Conservation (phyloP, 108 stramenopile species). For the Skeletonema costatum region DNA sequence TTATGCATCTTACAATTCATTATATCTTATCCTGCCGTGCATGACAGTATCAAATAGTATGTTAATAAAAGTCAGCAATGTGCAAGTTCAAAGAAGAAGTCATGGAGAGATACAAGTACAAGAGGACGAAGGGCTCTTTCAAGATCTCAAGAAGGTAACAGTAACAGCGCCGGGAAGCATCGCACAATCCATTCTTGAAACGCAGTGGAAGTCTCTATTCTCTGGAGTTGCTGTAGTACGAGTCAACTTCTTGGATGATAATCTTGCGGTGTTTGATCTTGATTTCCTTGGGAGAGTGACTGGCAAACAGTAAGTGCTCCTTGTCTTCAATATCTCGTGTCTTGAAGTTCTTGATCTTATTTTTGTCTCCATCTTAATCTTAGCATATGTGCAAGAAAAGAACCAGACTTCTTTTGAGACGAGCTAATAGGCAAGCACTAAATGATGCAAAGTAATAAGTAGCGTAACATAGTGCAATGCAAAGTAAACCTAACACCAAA, state of each 20-base stretch:
- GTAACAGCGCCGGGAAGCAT: not conserved
- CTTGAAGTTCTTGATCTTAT: not conserved
- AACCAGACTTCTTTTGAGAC: slow-evolving; percentile 27
- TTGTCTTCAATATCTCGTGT: not conserved
- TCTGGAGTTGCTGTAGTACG: slow-evolving; percentile 5
- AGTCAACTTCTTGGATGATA: slow-evolving; percentile 8
- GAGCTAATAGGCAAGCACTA: not conserved
- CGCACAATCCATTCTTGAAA: slow-evolving; percentile 6
- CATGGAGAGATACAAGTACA: not conserved
- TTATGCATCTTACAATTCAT: not conserved
- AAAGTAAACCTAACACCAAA: not conserved
- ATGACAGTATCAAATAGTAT: slow-evolving; percentile 8
- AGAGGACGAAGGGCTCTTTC: not conserved
- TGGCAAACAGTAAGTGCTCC: not conserved
- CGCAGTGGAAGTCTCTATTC: slow-evolving; percentile 9
- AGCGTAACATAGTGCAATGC: too few relatives aligned
- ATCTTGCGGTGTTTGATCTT: slow-evolving; percentile 12
- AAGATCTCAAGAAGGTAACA: not conserved
- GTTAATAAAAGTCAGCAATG: slow-evolving; percentile 17
- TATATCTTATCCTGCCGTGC: not conserved
- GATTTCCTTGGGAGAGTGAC: slow-evolving; percentile 19
- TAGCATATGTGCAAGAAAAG: slow-evolving; percentile 25
- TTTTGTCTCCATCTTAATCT: not conserved
- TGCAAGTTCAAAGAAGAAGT: not conserved
- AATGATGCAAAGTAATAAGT: too few relatives aligned